Evolutionary conservation across 2,329 filamentous ascomycete species (phyloP).

Genomic region (Hypomyces rosellus): DNA sequence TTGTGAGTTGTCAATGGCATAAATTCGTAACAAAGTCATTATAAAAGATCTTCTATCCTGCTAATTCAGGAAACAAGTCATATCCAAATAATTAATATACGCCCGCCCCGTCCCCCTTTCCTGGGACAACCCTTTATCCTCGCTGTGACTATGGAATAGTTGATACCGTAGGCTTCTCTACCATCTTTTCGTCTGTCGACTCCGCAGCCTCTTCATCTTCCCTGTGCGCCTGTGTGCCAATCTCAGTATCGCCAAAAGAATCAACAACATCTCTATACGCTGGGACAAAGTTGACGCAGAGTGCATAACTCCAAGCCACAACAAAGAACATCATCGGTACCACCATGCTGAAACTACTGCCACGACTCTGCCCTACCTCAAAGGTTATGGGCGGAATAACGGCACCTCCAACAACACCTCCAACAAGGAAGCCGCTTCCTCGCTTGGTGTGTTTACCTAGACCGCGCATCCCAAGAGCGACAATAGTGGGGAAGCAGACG

Average conservation of each 20-base stretch:
- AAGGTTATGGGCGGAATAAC: slow-evolving; percentile 67
- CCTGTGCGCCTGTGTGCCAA: slow-evolving; percentile 30
- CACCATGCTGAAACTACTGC: slow-evolving; percentile 57
- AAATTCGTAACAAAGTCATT: neutral
- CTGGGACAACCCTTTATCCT: too few relatives aligned
- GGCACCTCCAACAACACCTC: slow-evolving; percentile 66
- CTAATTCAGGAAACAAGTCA: neutral
- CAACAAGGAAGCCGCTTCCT: slow-evolving; percentile 63
- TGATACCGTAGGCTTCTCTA: slow-evolving; percentile 8
- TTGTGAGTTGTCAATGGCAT: neutral
- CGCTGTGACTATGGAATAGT: neutral
- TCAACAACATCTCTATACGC: slow-evolving; percentile 59
- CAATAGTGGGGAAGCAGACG: slow-evolving; percentile 75
- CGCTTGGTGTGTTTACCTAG: slow-evolving; percentile 72
- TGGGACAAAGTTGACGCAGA: slow-evolving; percentile 61
- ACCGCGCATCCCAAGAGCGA: slow-evolving; percentile 69
- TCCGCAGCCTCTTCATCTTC: slow-evolving; percentile 24
- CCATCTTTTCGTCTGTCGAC: slow-evolving; percentile 1
- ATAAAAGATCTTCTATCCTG: neutral
- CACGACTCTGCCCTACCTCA: slow-evolving; percentile 55
- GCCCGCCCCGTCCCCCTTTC: neutral
- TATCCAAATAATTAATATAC: neutral
- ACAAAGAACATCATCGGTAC: slow-evolving; percentile 58
- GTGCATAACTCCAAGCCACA: slow-evolving; percentile 48
- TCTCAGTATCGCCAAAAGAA: slow-evolving; percentile 40